A percentile compares a stretch with the other conserved stretches of the same genome.
phyloP scores from a whole-genome alignment of 129 eudicot species.

The Chrysanthemum makinoi region DNA sequence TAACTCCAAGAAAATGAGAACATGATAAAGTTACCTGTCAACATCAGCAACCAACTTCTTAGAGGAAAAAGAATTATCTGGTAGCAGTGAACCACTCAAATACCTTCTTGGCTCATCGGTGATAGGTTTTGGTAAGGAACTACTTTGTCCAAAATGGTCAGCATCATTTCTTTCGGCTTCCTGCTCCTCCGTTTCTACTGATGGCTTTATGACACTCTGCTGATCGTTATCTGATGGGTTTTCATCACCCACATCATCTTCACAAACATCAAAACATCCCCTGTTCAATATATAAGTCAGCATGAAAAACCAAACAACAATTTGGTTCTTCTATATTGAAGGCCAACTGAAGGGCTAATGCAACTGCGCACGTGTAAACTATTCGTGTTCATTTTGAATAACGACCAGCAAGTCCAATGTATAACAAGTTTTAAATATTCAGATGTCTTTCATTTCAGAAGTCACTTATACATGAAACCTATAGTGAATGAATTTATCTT shows the following conservation, averaged over 20 bases:
- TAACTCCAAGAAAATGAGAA: slow-evolving; percentile 5
- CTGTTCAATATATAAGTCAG: slow-evolving; percentile 39
- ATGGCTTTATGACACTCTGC: slow-evolving; percentile 35
- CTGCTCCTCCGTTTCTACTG: slow-evolving; percentile 38
- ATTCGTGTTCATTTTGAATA: not conserved
- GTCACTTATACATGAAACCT: slow-evolving; percentile 4
- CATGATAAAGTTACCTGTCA: slow-evolving; percentile 52
- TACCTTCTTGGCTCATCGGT: slow-evolving; percentile 46
- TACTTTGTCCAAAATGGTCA: slow-evolving; percentile 36
- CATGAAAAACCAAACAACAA: slow-evolving; percentile 6
- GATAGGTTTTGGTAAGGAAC: slow-evolving; percentile 38
- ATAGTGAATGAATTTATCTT: not conserved
- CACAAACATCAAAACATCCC: slow-evolving; percentile 89
- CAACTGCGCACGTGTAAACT: not conserved
- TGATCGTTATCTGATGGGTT: slow-evolving; percentile 47
- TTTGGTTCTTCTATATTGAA: not conserved
- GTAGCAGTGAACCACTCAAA: slow-evolving; percentile 70
- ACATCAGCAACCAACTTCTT: slow-evolving; percentile 52
- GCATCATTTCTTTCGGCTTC: slow-evolving; percentile 47
- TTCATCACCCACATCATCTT: slow-evolving; percentile 56
- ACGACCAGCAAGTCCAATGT: not conserved
- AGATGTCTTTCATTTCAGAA: not conserved
- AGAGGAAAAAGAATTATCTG: slow-evolving; percentile 49
- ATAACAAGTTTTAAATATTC: slow-evolving; percentile 8
- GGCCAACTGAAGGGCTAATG: not conserved